phyloP scores from a whole-genome alignment of 2,329 filamentous ascomycete genomes.

The Spiromastix sp. region DNA sequence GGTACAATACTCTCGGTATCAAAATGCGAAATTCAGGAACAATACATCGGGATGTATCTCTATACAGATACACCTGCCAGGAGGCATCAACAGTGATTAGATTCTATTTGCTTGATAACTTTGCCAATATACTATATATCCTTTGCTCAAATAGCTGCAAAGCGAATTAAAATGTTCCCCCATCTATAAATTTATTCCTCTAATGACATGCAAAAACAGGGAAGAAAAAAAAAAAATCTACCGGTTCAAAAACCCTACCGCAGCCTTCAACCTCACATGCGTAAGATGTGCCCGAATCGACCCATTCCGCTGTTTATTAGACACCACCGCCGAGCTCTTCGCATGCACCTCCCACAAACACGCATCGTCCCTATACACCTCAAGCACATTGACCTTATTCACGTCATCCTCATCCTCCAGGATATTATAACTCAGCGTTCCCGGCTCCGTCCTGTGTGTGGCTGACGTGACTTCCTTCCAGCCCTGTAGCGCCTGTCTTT shows the following conservation, averaged over 20 bases:
- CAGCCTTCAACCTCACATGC: background rate
- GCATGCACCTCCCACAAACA: constrained; percentile 1
- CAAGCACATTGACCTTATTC: constrained; percentile 1
- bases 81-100: too few relatives aligned
- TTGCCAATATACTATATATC: too few relatives aligned
- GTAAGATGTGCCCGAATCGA: background rate
- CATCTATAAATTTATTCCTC: background rate
- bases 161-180: too few relatives aligned
- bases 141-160: too few relatives aligned
- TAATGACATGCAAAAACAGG: too few relatives aligned
- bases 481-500: background rate
- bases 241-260: constrained; percentile 1
- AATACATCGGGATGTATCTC: too few relatives aligned
- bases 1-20: too few relatives aligned
- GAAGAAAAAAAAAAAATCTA: background rate
- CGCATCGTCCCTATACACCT: background rate
- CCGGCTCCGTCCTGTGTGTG: background rate
- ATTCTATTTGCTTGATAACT: too few relatives aligned
- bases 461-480: background rate
- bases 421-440: constrained; percentile 3
- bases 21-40: too few relatives aligned
- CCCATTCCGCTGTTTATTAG: background rate
- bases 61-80: too few relatives aligned
- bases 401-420: background rate
- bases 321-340: background rate